Evolutionary conservation across 1,139 yeast genomes (phyloP).

Genomic region (Debaryomyces udenii): DNA sequence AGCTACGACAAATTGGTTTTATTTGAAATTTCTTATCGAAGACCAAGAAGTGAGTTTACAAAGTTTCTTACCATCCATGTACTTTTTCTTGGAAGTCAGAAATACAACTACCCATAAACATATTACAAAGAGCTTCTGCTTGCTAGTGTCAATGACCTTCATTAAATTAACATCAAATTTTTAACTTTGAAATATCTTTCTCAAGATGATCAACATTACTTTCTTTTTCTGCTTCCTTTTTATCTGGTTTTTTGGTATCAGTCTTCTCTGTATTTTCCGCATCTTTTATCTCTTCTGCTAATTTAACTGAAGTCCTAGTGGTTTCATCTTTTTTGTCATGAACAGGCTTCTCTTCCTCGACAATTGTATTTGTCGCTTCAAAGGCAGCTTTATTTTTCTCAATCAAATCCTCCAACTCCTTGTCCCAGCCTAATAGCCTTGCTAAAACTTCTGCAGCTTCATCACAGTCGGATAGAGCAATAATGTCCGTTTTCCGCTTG

Average conservation of each 20-base stretch:
- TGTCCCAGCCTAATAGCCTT: constrained; percentile 63
- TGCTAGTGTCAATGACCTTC: no score
- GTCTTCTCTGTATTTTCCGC: constrained; percentile 6
- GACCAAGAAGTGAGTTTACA: no score
- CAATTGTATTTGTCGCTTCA: neutral
- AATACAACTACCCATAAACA: no score
- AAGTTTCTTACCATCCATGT: no score
- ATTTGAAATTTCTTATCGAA: no score
- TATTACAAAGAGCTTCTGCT: no score
- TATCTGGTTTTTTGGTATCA: neutral
- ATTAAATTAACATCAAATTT: constrained; percentile 11
- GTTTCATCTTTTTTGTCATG: neutral
- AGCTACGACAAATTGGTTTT: no score
- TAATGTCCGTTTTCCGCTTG: constrained; percentile 57
- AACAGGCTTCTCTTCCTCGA: constrained; percentile 4
- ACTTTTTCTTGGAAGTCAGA: no score
- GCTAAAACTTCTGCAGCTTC: constrained; percentile 56
- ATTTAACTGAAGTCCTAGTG: constrained; percentile 6
- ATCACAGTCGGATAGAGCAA: constrained; percentile 68
- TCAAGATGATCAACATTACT: constrained; percentile 10
- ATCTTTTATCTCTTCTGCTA: constrained; percentile 12
- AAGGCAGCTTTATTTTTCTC: constrained; percentile 15
- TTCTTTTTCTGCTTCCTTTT: neutral
- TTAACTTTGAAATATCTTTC: constrained; percentile 13
- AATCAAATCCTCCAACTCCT: constrained; percentile 46